Conservation (phyloP, 2,329 filamentous ascomycete genomes). For the Coccinonectria pachysandricola region DNA sequence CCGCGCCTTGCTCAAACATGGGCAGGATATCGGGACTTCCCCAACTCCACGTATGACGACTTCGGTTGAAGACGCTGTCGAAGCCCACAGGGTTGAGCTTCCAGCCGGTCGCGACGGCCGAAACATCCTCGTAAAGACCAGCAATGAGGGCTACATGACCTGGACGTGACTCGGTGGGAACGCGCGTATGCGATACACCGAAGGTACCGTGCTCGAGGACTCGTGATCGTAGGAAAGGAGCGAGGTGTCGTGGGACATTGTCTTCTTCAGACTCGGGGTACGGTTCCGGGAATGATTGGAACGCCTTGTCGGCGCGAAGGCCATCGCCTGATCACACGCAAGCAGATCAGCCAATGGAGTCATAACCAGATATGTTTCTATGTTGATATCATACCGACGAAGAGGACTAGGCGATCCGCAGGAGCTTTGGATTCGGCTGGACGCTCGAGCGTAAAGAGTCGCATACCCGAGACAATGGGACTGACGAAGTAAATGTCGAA, state of each 20-base stretch:
- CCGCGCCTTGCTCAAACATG: slow-evolving; percentile 94
- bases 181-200: slow-evolving; percentile 91
- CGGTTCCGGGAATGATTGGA: slow-evolving; percentile 85
- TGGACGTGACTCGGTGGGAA: slow-evolving; percentile 91
- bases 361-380: too few relatives aligned
- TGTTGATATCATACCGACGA: too few relatives aligned
- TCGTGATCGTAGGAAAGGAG: slow-evolving; percentile 82
- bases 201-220: slow-evolving; percentile 88
- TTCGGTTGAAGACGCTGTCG: slow-evolving; percentile 96
- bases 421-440: slow-evolving; percentile 54
- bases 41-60: slow-evolving; percentile 97
- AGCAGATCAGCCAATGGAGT: too few relatives aligned
- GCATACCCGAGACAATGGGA: slow-evolving; percentile 94
- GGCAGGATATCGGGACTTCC: slow-evolving; percentile 93
- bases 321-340: slow-evolving; percentile 88
- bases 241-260: slow-evolving; percentile 66
- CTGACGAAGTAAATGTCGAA: slow-evolving; percentile 99
- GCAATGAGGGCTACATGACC: slow-evolving; percentile 96
- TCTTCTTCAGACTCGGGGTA: slow-evolving; percentile 57
- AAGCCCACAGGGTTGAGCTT: slow-evolving; percentile 98
- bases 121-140: slow-evolving; percentile 95
- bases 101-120: slow-evolving; percentile 94
- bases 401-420: slow-evolving; percentile 81
- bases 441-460: slow-evolving; percentile 61
- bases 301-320: slow-evolving; percentile 92